These are phyloP conservation scores for Acacia melanoxylon DNA, from an alignment of 306 rosid species.

Conservation along the genomic window DNA sequence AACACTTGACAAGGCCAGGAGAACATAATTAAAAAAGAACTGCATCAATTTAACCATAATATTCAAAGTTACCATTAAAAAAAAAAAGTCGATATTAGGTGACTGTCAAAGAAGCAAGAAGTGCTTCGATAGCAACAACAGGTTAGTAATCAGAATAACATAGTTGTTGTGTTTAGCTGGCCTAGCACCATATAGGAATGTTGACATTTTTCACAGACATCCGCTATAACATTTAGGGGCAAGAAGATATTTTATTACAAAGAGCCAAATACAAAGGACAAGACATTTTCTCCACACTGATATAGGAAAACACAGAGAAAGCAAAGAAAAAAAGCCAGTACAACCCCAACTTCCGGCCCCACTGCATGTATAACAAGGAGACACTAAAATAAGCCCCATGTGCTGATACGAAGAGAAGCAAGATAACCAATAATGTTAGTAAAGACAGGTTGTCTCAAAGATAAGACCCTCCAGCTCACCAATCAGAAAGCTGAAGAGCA, in stretches of 20 bases:
- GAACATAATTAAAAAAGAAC: background rate
- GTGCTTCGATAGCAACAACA: background rate
- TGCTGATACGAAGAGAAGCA: background rate
- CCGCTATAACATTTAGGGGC: background rate
- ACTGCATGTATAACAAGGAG: background rate
- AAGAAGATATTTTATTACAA: background rate
- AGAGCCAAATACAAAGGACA: background rate
- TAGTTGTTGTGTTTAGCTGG: background rate
- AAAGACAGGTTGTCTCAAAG: background rate
- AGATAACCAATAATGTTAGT: background rate
- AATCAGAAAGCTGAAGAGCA: background rate
- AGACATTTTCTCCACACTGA: background rate
- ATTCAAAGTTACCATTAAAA: background rate
- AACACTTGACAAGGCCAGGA: constrained; percentile 6
- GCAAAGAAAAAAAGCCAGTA: background rate
- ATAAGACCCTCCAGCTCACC: background rate
- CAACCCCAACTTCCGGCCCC: background rate
- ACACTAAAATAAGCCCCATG: background rate
- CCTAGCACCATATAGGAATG: background rate
- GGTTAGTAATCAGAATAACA: background rate
- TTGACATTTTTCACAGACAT: background rate
- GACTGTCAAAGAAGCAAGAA: background rate
- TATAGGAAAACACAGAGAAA: background rate
- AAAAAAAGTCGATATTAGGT: background rate
- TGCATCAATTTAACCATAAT: constrained; percentile 2